Base-by-base conservation (phyloP, 495 filamentous ascomycete species). In the Hypoxylon trugodes region DNA sequence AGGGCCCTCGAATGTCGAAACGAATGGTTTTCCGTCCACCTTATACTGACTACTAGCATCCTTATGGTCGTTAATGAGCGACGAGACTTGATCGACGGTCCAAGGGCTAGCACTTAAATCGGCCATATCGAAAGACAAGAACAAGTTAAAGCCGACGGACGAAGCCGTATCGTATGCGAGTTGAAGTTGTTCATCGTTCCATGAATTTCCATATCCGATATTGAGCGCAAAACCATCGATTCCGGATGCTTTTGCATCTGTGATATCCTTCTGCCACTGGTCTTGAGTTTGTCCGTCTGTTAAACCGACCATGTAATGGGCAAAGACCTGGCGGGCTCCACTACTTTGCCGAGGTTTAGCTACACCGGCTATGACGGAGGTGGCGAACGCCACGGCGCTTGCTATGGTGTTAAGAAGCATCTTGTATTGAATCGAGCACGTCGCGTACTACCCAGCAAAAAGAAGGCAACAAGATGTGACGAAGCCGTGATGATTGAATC, bases 171-270 rank as follows among this genome's bases (percentile, higher is more conserved):
- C 60, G 62, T 85, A 89, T 0, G 85, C 87, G 1, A 82, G 67
- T 7, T 75, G 59, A 1, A 88, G 69, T 48, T 84, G 81, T 6
- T 57, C 63, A n/a, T 76, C 74, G 9, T 79, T 84, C 67, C 79
- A 83, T 0, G 69, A 66, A 49, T 87, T 84, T 6, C 66, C 73
- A 3, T 80, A 78, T 0, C 80, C 89, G 37, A 90, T 80, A 55
- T 92, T 91, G 25, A 92, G 68, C 0, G 85, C 89, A 65, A 92
- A 92, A 2, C 86, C 89, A 66, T 92, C 89, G 45, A 92, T 90
- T 30, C 85, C 81, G 0, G 84, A 79, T 10, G 78, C 78, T 59
- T 86, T 81, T 6, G 89, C 89, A 7, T 80, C 71, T 6, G 65
- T 69, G 38, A 92, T 87, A 46, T 92, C 87, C 5, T 73, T 74